phyloP scores from a whole-genome alignment of 441 rosid species.

The Corymbia citriodora region DNA sequence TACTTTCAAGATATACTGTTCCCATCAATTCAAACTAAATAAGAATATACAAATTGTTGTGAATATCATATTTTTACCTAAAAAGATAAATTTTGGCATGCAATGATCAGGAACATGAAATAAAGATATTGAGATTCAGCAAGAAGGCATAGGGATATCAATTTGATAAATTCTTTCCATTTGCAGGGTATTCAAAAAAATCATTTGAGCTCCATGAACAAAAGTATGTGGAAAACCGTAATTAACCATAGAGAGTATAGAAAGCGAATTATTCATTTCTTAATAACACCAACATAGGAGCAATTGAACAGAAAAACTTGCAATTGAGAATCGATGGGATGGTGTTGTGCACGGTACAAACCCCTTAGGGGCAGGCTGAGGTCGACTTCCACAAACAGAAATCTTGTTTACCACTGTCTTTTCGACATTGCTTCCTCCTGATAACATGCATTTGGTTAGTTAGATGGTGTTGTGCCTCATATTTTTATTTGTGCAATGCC shows the following conservation, averaged over 20 bases:
- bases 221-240: neutral
- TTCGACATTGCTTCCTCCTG: neutral
- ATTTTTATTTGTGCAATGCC: neutral
- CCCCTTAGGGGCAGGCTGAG: neutral
- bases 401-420: neutral
- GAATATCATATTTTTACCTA: too few species aligned
- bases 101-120: neutral
- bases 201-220: neutral
- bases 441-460: neutral
- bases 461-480: neutral
- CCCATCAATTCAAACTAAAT: neutral
- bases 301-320: neutral
- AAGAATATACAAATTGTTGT: neutral
- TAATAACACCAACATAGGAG: neutral
- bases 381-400: neutral
- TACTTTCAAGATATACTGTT: neutral
- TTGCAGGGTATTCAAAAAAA: neutral
- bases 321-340: neutral
- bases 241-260: neutral
- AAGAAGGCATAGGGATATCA: neutral
- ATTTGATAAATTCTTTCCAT: neutral
- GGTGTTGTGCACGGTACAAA: neutral
- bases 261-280: neutral
- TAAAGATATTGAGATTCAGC: too few species aligned
- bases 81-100: neutral